Evolutionary conservation across 2,329 filamentous ascomycete species (phyloP).

Genomic region (Fusarium xylarioides): DNA sequence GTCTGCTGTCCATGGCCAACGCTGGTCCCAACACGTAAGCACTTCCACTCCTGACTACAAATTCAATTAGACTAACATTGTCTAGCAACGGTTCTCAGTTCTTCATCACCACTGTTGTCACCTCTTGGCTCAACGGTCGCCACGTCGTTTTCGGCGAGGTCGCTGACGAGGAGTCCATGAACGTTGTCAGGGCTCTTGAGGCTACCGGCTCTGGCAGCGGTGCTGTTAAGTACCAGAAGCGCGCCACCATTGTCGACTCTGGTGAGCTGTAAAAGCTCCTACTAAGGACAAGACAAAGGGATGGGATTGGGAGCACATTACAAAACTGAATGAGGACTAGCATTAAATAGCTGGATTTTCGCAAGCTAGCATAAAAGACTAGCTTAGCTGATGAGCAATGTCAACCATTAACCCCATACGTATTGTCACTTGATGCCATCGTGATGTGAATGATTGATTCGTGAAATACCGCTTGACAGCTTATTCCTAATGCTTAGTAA

Average conservation of each 20-base stretch:
- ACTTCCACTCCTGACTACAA: background rate
- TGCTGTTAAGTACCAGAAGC: constrained; percentile 66
- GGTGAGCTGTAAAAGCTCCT: constrained; percentile 57
- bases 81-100: constrained; percentile 96
- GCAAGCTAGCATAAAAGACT: constrained; percentile 23
- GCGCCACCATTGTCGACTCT: constrained; percentile 65
- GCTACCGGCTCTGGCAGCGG: constrained; percentile 66
- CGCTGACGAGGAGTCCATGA: constrained; percentile 57
- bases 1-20: constrained; percentile 94
- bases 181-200: constrained; percentile 69
- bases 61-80: constrained; percentile 22
- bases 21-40: constrained; percentile 89
- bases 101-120: constrained; percentile 94
- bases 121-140: constrained; percentile 83
- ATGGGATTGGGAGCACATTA: constrained; percentile 26
- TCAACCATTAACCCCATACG: constrained; percentile 28
- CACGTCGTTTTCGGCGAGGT: constrained; percentile 89
- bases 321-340: constrained; percentile 36
- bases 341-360: constrained; percentile 24
- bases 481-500: background rate
- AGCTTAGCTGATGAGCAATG: constrained; percentile 35
- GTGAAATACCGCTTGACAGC: background rate
- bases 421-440: background rate
- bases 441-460: background rate
- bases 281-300: constrained; percentile 11